Conservation (phyloP, 768 basidiomycete species). For the Pisolithus microcarpus region DNA sequence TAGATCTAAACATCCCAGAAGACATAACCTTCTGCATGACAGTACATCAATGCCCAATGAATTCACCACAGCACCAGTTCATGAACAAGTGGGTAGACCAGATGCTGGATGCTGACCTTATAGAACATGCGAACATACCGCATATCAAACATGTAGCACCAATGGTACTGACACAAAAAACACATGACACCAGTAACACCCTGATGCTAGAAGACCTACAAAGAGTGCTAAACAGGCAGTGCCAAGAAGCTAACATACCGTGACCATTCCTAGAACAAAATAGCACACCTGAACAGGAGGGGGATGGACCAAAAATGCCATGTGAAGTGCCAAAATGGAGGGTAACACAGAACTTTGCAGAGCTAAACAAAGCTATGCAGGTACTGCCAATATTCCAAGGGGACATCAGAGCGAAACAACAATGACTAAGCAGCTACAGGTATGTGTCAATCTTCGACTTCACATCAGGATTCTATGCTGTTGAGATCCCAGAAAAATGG, state of each 20-base stretch:
- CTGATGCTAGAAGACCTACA: conserved; percentile 29
- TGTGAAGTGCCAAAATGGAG: background rate
- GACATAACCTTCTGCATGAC: background rate
- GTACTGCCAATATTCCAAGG: background rate
- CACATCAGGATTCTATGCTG: too few species aligned
- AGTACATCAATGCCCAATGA: background rate
- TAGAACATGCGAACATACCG: background rate
- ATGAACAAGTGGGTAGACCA: background rate
- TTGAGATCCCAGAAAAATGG: too few species aligned
- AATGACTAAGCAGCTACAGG: too few species aligned
- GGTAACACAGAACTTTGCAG: background rate
- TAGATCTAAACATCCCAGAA: background rate
- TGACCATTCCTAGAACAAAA: background rate
- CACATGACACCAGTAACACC: conserved; percentile 19
- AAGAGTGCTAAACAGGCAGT: conserved; percentile 22
- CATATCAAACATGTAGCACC: conserved; percentile 1
- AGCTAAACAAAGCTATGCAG: background rate
- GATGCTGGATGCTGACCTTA: background rate
- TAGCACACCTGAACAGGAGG: background rate
- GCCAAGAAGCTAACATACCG: background rate
- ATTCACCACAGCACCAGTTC: background rate
- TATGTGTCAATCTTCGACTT: too few species aligned
- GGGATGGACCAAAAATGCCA: background rate
- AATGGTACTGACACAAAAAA: conserved; percentile 33
- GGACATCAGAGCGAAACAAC: too few species aligned